Percentiles rank a stretch among this genome's conserved stretches.
Evolutionary conservation across 148 eudicot genomes (phyloP).

Genomic region (Chenopodium quinoa): DNA sequence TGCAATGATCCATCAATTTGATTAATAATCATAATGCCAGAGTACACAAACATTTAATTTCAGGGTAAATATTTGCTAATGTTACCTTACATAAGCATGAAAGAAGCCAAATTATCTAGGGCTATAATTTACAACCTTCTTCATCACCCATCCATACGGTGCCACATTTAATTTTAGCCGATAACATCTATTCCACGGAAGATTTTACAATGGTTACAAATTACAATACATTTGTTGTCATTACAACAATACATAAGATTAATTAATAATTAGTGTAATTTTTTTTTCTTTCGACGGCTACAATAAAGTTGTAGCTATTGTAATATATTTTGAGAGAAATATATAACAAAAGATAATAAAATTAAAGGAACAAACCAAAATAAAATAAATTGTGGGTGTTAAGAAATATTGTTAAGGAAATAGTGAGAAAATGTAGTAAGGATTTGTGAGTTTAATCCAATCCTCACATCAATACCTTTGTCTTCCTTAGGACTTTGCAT

Average conservation of each 20-base stretch:
- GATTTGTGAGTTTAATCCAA: slow-evolving; percentile 28
- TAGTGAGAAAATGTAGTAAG: slow-evolving; percentile 25
- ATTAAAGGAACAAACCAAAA: background rate
- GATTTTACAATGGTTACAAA: background rate
- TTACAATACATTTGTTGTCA: too few relatives aligned
- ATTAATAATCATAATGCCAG: background rate
- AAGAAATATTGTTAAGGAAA: slow-evolving; percentile 31
- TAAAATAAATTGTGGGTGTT: background rate
- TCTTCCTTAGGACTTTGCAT: slow-evolving; percentile 36
- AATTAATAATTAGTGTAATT: too few relatives aligned
- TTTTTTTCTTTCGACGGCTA: background rate
- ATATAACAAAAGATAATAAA: background rate
- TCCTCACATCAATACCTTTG: slow-evolving; percentile 36
- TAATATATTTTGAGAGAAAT: background rate
- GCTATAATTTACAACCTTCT: background rate
- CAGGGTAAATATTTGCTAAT: slow-evolving; percentile 5
- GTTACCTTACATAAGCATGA: slow-evolving; percentile 12
- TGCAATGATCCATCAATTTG: background rate
- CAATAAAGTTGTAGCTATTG: background rate
- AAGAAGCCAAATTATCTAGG: background rate
- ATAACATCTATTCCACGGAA: background rate
- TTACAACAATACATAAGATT: too few relatives aligned
- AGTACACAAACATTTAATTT: background rate
- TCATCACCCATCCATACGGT: slow-evolving; percentile 1
- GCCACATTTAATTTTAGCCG: slow-evolving; percentile 6